Evolutionary conservation across 192 early-diverging fungal species (phyloP), one percentile per base, ranked within the genome.

Genomic region (Coemansia umbellata): DNA sequence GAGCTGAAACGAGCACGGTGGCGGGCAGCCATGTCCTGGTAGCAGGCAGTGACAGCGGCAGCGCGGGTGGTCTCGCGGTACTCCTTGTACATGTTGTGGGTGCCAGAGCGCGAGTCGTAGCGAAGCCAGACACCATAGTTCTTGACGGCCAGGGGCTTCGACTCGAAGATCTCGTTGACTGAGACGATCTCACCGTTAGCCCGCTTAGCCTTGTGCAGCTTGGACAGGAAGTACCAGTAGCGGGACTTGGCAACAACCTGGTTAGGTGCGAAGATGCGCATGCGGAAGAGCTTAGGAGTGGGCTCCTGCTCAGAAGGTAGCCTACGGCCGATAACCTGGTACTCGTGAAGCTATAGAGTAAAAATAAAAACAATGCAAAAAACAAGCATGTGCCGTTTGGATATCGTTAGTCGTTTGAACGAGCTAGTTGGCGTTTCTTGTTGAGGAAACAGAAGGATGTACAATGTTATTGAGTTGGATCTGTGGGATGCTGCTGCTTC

Each of bases 41-140:
- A 88, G 80, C 84, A 85, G 8, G 84, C 31, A 55, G 81, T 68
- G 14, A 88, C 87, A 28, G 87, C 88, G 42, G 72, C 87, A 18
- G 68, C 69, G 64, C 97, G 89, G 66, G 85, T 80, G 65, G 97
- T 79, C 83, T 97, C 94, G 66, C 97, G 90, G 91, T 96, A 99
- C 87, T 98, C 96, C 90, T 98, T 98, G 91, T 98, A 98, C 94
- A 98, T 98, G 91, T 98, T 99, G 93, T 99, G 97, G 58, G 95
- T 99, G 62, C 96, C 96, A 36, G 93, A 95, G 78, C 95, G 92
- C 56, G 95, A 98, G 81, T 98, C 88, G 86, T 98, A 98, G 67
- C 95, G 93, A 59, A 98, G 85, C 92, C 91, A 98, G 84, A 98
- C 91, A 66, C 96, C 96, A 74, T 85, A 99, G 91, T 93, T 99